Evolutionary conservation across 495 filamentous ascomycete species (phyloP), one percentile per base, ranked within the genome.

Genomic region (Choiromyces venosus): DNA sequence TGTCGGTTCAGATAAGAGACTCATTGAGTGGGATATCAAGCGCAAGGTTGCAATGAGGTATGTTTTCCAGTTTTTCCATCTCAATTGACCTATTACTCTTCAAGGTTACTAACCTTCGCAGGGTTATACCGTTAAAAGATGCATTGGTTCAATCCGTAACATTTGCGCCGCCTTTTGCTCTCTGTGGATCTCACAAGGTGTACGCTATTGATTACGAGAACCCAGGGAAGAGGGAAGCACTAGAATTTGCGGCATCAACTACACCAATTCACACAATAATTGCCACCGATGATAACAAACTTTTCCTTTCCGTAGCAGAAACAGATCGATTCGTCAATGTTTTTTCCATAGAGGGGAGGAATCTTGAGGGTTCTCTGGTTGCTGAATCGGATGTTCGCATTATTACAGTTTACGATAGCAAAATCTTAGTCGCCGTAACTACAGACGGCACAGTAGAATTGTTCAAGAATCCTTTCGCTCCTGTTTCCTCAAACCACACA

Each of bases 11-110:
- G 87, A 89, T 79, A 87, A 86, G 72, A 89, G 86, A 76, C 82
- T 89, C 56, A 84, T 89, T 14, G 87, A 88, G 76, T 89, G 87
- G 87, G 86, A 89, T 80, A 77, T 88, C 71, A 81, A 77, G 68
- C 85, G 83, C 16, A 83, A 83, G 72, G 81, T 84, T 77, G 83
- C 80, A 67, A 75, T 85, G 66, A 85, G 83, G 87, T 89, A 83
- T 69, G 82, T 66, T 6, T 65, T 46, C 85, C 86, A 80, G 68
- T 80, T 44, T 19, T 29, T 65, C 39, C 42, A 36, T 68, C 39
- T 65, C 7, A 36, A 36, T 21, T 21, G 42, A 18, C 35, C 66
- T 39, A 52, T 16, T n/a, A 21, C 36, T 16, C 33, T 33, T 25
- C 29, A 7, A 65, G 66, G 61, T 65, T 44, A 44, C 42, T 44